Percentiles rank a stretch among this genome's conserved stretches.
Conservation (phyloP, 768 basidiomycete genomes). For the Pisolithus marmoratus region DNA sequence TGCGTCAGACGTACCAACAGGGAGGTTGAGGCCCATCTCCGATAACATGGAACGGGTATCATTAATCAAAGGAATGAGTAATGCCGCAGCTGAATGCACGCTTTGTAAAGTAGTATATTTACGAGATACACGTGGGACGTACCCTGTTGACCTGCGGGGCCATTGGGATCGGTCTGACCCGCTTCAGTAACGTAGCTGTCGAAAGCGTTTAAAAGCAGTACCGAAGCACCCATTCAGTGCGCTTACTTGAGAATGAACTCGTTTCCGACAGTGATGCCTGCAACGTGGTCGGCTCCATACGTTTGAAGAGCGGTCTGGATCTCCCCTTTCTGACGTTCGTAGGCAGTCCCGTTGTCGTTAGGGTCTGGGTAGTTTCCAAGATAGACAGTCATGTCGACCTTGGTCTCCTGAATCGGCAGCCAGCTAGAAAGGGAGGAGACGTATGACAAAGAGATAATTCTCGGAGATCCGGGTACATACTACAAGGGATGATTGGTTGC, state of each 20-base stretch:
- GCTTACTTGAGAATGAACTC: slow-evolving; percentile 79
- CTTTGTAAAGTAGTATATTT: neutral
- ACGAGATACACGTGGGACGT: neutral
- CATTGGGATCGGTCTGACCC: slow-evolving; percentile 49
- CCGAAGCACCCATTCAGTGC: neutral
- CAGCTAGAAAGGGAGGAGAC: slow-evolving; percentile 35
- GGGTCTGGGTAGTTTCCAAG: slow-evolving; percentile 64
- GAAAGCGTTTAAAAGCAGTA: slow-evolving; percentile 1
- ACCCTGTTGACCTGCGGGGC: slow-evolving; percentile 46
- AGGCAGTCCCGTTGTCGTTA: slow-evolving; percentile 63
- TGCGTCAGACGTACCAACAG: slow-evolving; percentile 80
- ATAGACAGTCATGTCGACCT: slow-evolving; percentile 79
- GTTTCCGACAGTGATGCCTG: slow-evolving; percentile 87
- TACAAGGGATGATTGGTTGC: slow-evolving; percentile 75
- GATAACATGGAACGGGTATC: slow-evolving; percentile 56
- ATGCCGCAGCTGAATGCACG: slow-evolving; percentile 42
- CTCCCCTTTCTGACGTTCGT: slow-evolving; percentile 63
- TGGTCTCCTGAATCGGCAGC: slow-evolving; percentile 88
- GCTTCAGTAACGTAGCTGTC: slow-evolving; percentile 53
- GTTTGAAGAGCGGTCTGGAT: slow-evolving; percentile 65
- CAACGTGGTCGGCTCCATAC: slow-evolving; percentile 71
- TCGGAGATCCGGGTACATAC: slow-evolving; percentile 34
- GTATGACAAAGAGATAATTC: neutral
- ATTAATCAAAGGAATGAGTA: slow-evolving; percentile 60
- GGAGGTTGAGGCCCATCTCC: slow-evolving; percentile 52